Evolutionary conservation across 495 filamentous ascomycete species (phyloP).

Genomic region (Rhypophila decipiens): DNA sequence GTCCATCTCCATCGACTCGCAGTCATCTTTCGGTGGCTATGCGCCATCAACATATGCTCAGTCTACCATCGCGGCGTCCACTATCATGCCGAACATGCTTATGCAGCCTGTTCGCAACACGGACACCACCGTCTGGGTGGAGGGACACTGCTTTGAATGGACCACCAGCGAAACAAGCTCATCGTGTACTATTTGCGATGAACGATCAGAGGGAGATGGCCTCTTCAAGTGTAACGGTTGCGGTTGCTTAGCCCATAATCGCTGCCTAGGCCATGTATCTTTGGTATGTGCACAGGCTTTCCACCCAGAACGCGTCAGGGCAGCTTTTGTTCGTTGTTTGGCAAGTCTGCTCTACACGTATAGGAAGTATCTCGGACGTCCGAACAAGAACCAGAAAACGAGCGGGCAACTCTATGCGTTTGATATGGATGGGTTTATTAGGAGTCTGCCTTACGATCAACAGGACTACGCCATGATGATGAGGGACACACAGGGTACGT

Average conservation of each 20-base stretch:
- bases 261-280: conserved; percentile 74
- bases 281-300: conserved; percentile 88
- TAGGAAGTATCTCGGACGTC: conserved; percentile 70
- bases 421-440: conserved; percentile 89
- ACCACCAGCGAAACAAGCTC: conserved; percentile 59
- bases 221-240: conserved; percentile 83
- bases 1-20: conserved; percentile 67
- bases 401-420: conserved; percentile 83
- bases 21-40: conserved; percentile 70
- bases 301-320: conserved; percentile 80
- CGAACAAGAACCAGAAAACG: conserved; percentile 77
- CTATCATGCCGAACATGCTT: conserved; percentile 87
- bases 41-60: conserved; percentile 94
- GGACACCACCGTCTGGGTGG: conserved; percentile 82
- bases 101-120: conserved; percentile 80
- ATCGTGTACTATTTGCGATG: conserved; percentile 81
- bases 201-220: conserved; percentile 74
- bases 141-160: conserved; percentile 87
- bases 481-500: conserved; percentile 84
- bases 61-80: conserved; percentile 96
- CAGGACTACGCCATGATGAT: conserved; percentile 82
- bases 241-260: conserved; percentile 66
- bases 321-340: conserved; percentile 90
- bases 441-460: conserved; percentile 83
- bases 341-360: conserved; percentile 96